Percentiles rank a stretch among this genome's conserved stretches.
Evolutionary conservation across 352 stramenopile genomes (phyloP).

Genomic region (Phytophthora pluvialis): DNA sequence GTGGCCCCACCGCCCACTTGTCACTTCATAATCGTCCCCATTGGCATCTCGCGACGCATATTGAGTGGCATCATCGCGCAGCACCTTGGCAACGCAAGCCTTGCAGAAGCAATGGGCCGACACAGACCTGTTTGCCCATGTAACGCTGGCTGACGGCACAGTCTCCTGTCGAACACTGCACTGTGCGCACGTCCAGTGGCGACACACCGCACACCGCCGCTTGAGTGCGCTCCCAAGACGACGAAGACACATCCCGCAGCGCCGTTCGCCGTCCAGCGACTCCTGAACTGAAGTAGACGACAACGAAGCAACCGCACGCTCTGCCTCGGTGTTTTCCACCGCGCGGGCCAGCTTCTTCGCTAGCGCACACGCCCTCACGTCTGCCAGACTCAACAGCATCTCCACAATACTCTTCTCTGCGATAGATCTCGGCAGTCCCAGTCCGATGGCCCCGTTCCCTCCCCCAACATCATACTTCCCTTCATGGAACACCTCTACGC

Average conservation of each 20-base stretch:
- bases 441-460: conserved; percentile 24
- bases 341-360: conserved; percentile 70
- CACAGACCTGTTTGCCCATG: conserved; percentile 13
- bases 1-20: conserved; percentile 40
- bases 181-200: conserved; percentile 39
- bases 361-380: conserved; percentile 54
- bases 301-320: conserved; percentile 34
- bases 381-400: conserved; percentile 44
- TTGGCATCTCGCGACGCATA: conserved; percentile 56
- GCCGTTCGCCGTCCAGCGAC: conserved; percentile 40
- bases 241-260: conserved; percentile 63
- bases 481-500: conserved; percentile 73
- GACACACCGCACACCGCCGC: conserved; percentile 57
- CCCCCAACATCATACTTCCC: conserved; percentile 61
- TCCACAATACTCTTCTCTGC: conserved; percentile 56
- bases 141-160: conserved; percentile 28
- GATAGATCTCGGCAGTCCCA: conserved; percentile 48
- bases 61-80: conserved; percentile 55
- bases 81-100: conserved; percentile 56
- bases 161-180: conserved; percentile 64
- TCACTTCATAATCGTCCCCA: conserved; percentile 23
- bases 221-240: conserved; percentile 38
- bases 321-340: conserved; percentile 37
- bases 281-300: conserved; percentile 43
- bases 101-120: conserved; percentile 64